Evolutionary conservation across 139 green algal species (phyloP).

Genomic region (Limnomonas spitsbergensis): DNA sequence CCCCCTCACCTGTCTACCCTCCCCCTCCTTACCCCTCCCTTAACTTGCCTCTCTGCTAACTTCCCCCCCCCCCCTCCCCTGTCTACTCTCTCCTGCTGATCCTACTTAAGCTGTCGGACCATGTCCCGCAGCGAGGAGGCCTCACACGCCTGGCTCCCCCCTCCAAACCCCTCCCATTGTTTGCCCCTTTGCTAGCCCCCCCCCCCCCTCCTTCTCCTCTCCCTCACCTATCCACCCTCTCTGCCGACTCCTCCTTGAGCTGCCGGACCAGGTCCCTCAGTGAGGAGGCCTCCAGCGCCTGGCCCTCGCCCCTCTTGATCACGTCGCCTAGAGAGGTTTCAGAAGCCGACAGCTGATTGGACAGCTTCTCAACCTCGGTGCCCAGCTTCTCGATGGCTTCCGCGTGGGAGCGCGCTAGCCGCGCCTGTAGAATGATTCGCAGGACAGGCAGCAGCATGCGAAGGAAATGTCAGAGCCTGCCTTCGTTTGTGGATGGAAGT

Average conservation of each 20-base stretch:
- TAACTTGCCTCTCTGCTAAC: too few species aligned
- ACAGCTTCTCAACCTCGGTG: neutral
- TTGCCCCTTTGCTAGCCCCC: too few species aligned
- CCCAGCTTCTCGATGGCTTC: constrained; percentile 5
- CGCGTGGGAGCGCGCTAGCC: neutral
- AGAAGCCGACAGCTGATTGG: neutral
- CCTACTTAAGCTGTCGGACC: neutral
- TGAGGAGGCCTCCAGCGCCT: neutral
- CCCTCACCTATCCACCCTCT: constrained; percentile 10
- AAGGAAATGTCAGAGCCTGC: too few species aligned
- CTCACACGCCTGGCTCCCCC: neutral
- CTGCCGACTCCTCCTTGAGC: neutral
- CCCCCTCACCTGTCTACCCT: neutral
- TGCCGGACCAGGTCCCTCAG: neutral
- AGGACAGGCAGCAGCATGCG: too few species aligned
- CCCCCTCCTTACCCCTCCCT: too few species aligned
- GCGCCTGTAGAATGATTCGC: too few species aligned
- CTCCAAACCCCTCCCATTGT: too few species aligned
- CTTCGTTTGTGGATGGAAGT: too few species aligned
- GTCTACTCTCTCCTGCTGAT: neutral
- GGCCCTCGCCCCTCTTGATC: neutral
- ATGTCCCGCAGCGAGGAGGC: neutral
- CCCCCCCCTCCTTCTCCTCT: too few species aligned
- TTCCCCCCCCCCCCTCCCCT: too few species aligned
- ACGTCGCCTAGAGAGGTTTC: neutral